A percentile compares a stretch with the other conserved stretches of the same genome.
These are phyloP conservation scores for Fusarium robinianum DNA, from an alignment of 2,329 filamentous ascomycete species.

Conservation along the genomic window DNA sequence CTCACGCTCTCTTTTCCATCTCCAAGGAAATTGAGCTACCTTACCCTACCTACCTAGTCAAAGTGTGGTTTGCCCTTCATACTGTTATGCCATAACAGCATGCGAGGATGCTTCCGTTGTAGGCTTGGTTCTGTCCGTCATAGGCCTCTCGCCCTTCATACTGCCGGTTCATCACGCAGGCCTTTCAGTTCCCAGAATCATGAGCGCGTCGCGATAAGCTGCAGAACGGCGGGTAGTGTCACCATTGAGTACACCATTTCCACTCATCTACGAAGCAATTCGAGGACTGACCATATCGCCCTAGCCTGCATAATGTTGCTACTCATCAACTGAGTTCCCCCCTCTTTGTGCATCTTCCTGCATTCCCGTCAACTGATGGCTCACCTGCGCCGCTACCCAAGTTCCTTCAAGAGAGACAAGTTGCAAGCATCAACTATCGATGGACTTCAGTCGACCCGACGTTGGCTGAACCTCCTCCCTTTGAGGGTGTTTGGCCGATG, in stretches of 20 bases:
- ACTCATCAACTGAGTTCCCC: constrained; percentile 46
- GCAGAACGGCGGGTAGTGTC: constrained; percentile 55
- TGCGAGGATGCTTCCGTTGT: constrained; percentile 30
- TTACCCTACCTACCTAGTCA: too few relatives aligned
- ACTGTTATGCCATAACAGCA: constrained; percentile 27
- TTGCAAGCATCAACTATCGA: constrained; percentile 63
- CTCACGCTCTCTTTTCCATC: too few relatives aligned
- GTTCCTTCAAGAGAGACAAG: constrained; percentile 50
- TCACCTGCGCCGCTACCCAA: constrained; percentile 42
- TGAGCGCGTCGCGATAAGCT: constrained; percentile 52
- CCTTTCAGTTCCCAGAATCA: constrained; percentile 31
- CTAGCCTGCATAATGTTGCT: constrained; percentile 55
- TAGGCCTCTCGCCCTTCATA: constrained; percentile 11
- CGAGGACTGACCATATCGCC: constrained; percentile 22
- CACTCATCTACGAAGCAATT: background rate
- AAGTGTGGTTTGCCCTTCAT: background rate
- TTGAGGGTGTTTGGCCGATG: constrained; percentile 52
- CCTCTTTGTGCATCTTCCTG: constrained; percentile 61
- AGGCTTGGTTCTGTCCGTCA: constrained; percentile 15
- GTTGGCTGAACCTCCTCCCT: constrained; percentile 33
- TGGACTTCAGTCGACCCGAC: constrained; percentile 48
- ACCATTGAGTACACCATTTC: constrained; percentile 54
- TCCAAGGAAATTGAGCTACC: too few relatives aligned
- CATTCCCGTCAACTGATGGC: constrained; percentile 44
- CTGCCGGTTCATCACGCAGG: constrained; percentile 6